Conservation (phyloP, 495 filamentous ascomycete species). For the Xylaria bambusicola region DNA sequence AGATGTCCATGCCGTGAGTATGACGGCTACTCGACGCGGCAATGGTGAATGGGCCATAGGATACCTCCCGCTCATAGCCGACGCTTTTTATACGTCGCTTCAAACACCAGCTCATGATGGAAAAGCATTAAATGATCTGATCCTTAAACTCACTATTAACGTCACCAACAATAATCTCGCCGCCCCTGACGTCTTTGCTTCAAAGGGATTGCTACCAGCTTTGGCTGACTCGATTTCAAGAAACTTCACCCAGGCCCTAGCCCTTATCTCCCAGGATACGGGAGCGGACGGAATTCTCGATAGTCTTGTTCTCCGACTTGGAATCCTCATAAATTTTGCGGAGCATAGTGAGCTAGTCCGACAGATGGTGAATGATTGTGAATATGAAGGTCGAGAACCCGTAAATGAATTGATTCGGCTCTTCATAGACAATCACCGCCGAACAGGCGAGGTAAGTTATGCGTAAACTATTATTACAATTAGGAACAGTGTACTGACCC, state of each 20-base stretch:
- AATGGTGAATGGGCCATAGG: slow-evolving; percentile 38
- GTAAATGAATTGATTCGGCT: slow-evolving; percentile 50
- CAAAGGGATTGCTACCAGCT: slow-evolving; percentile 55
- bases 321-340: slow-evolving; percentile 85
- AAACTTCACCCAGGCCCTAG: slow-evolving; percentile 47
- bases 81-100: slow-evolving; percentile 38
- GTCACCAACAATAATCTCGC: slow-evolving; percentile 77
- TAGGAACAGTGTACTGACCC: neutral
- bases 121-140: slow-evolving; percentile 39
- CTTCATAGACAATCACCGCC: slow-evolving; percentile 55
- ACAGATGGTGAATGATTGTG: slow-evolving; percentile 30
- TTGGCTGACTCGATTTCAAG: slow-evolving; percentile 48
- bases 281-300: slow-evolving; percentile 57
- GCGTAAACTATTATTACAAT: slow-evolving; percentile 24
- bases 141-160: slow-evolving; percentile 79
- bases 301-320: slow-evolving; percentile 74
- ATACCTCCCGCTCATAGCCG: slow-evolving; percentile 45
- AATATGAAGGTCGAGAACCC: slow-evolving; percentile 31
- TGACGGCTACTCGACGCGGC: slow-evolving; percentile 37
- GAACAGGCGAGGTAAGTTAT: slow-evolving; percentile 54
- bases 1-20: slow-evolving; percentile 45
- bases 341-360: slow-evolving; percentile 58
- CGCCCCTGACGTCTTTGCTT: slow-evolving; percentile 67
- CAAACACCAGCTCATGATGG: slow-evolving; percentile 31
- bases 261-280: slow-evolving; percentile 38